Evolutionary conservation across 257 asterid genomes (phyloP).

Genomic region (Catharanthus roseus): DNA sequence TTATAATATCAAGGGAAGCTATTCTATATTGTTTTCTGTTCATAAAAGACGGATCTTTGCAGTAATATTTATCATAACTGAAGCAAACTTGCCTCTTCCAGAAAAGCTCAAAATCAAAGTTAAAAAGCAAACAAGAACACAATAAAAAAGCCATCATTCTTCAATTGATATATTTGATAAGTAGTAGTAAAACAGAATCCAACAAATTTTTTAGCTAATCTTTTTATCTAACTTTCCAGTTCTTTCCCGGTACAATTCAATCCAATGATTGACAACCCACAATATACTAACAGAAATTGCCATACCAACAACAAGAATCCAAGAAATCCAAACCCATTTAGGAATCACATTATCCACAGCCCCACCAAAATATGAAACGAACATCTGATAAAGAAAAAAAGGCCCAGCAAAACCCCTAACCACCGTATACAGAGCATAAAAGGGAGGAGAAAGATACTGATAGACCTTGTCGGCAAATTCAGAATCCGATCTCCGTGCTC

Average conservation of each 20-base stretch:
- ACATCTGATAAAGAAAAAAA: conserved; percentile 60
- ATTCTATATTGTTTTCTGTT: neutral
- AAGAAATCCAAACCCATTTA: conserved; percentile 80
- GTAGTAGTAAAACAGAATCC: too few species aligned
- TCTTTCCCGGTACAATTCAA: conserved; percentile 51
- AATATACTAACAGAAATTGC: conserved; percentile 75
- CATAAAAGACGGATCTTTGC: neutral
- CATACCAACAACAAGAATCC: conserved; percentile 56
- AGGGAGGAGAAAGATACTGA: conserved; percentile 64
- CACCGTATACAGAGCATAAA: conserved; percentile 65
- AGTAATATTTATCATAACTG: neutral
- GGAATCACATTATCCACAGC: conserved; percentile 66
- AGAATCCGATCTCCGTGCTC: conserved; percentile 53
- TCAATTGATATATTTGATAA: neutral
- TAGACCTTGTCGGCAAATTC: conserved; percentile 56
- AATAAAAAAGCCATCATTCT: neutral
- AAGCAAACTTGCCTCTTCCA: neutral
- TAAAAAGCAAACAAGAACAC: neutral
- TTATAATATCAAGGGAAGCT: neutral
- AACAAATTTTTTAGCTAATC: conserved; percentile 26
- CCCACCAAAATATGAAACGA: conserved; percentile 51
- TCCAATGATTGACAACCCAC: conserved; percentile 82
- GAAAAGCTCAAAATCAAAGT: neutral
- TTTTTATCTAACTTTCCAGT: conserved; percentile 34
- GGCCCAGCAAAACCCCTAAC: conserved; percentile 83